Conservation (phyloP, 169 alveolate genomes). For the Cryptosporidium muris region DNA sequence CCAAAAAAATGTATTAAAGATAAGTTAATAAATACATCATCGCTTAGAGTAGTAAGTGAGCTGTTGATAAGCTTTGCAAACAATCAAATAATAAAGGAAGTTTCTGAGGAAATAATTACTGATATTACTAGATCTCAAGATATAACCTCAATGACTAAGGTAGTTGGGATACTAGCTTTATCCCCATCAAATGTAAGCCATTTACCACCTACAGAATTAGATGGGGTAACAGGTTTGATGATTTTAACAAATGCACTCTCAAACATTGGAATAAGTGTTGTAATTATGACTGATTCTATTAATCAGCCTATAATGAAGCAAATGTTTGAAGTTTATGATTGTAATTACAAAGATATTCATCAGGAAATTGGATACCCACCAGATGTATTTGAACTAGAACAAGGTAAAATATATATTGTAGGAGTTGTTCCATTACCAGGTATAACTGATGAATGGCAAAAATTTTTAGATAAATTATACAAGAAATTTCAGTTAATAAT, state of each 20-base stretch:
- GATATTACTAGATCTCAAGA: too few species aligned
- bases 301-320: constrained; percentile 47
- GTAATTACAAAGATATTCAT: constrained; percentile 35
- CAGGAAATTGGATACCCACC: constrained; percentile 69
- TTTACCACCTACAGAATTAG: constrained; percentile 70
- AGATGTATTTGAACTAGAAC: constrained; percentile 17
- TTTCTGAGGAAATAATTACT: too few species aligned
- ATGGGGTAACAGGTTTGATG: constrained; percentile 30
- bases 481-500: constrained; percentile 14
- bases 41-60: constrained; percentile 30
- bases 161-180: constrained; percentile 53
- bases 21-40: constrained; percentile 1
- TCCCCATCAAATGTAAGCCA: constrained; percentile 62
- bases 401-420: constrained; percentile 30
- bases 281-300: constrained; percentile 60
- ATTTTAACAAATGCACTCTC: constrained; percentile 62
- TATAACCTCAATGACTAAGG: neutral
- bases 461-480: constrained; percentile 33
- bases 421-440: constrained; percentile 71
- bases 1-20: constrained; percentile 56
- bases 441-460: constrained; percentile 55
- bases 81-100: neutral
- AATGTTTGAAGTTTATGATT: constrained; percentile 6
- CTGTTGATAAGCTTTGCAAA: neutral
- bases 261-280: constrained; percentile 46